Base-by-base conservation (phyloP, 441 rosid genomes). In the Manihot esculenta region DNA sequence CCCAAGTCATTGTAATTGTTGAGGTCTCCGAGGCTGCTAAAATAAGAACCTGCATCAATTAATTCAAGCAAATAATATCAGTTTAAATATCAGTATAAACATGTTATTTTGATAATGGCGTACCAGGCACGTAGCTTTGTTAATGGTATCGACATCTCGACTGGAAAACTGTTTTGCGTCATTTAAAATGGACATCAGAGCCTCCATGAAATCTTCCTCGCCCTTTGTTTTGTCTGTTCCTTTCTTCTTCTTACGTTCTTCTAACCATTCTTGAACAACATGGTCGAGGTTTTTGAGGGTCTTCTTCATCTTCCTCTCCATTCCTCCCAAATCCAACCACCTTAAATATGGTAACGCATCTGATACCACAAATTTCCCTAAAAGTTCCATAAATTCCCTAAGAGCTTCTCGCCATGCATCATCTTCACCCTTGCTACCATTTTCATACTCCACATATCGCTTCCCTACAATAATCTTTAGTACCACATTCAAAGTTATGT, bases 11-110 rank as follows among this genome's bases (percentile, higher is more conserved):
- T n/a, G n/a, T 76, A 23, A 76, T 68, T 3, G 82, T n/a, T 27
- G 84, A 78, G 35, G 87, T 84, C 72, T 87, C 91, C 9, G 86
- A 58, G 14, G 85, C 92, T 0, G 86, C 83, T 23, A 80, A 1
- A 35, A 85, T 79, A 33, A 89, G 78, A 71, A 64, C 26, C 92
- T 87, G 77, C 47, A n/a, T n/a, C 11, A 49, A 7, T 11, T 26
- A 10, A 23, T 23, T 18, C 5, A 11, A 11, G 12, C 17, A 49
- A 11, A 11, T n/a, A 49, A 14, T n/a, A 49, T 11, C 2, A 5
- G 7, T 49, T 5, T 10, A 13, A 44, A 14, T 10, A 35, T 3
- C n/a, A 51, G 66, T 64, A 74, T 74, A 72, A 53, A 62, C 72
- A 68, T 15, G 79, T 79, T 9, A 79, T 74, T 50, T 79, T 79